Percentiles rank a stretch among this genome's conserved stretches.
Conservation (phyloP, 495 filamentous ascomycete species). For the Bathelium albidoporum region DNA sequence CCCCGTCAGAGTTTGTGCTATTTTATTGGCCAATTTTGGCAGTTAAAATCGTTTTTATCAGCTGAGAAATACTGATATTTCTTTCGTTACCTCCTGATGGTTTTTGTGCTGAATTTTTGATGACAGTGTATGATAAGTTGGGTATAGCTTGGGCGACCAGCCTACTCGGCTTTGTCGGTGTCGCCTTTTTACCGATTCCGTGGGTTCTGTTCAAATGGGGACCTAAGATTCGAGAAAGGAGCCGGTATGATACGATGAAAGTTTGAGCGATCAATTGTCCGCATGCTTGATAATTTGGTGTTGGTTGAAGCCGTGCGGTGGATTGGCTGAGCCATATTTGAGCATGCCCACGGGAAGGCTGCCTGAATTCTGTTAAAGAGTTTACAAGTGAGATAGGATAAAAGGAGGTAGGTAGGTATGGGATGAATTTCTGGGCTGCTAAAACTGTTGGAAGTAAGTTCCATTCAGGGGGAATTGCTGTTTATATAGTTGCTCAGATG, state of each 20-base stretch:
- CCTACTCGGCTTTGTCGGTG: conserved; percentile 35
- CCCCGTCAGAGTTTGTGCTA: too few relatives aligned
- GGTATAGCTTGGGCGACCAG: conserved; percentile 36
- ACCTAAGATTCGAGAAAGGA: conserved; percentile 24
- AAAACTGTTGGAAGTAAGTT: too few relatives aligned
- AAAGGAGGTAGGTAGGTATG: too few relatives aligned
- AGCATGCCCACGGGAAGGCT: not conserved
- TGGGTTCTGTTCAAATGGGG: conserved; percentile 34
- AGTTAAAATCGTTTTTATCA: too few relatives aligned
- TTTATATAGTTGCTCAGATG: too few relatives aligned
- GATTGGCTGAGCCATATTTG: not conserved
- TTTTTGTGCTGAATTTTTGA: not conserved
- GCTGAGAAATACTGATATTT: too few relatives aligned
- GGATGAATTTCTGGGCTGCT: too few relatives aligned
- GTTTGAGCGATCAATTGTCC: not conserved
- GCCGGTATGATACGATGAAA: conserved; percentile 11
- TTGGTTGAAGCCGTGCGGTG: not conserved
- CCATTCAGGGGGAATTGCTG: too few relatives aligned
- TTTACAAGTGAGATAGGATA: too few relatives aligned
- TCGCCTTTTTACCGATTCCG: conserved; percentile 33
- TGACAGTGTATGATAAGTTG: conserved; percentile 30
- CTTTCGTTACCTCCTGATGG: too few relatives aligned
- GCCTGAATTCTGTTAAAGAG: not conserved
- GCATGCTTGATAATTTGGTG: not conserved
- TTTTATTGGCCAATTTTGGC: too few relatives aligned